Base-by-base conservation (phyloP, 2,329 filamentous ascomycete genomes). In the Penicillium sp. region DNA sequence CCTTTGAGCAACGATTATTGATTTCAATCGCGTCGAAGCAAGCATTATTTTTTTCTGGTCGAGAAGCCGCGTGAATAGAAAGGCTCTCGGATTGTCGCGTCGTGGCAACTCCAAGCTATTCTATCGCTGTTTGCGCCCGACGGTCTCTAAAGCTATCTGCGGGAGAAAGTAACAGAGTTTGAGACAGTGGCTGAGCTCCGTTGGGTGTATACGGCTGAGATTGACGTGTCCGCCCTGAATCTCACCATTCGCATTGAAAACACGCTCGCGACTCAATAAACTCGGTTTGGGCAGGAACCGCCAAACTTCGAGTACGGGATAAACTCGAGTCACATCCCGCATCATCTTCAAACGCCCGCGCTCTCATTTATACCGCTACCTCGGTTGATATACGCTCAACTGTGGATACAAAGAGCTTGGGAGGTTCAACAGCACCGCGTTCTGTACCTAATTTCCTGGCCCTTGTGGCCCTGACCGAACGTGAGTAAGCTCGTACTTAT, bases 131-230 rank as follows among this genome's bases (percentile, higher is more conserved):
- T 44, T 51, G 38, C 45, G 26, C 56, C 56, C 47, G 15, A 38
- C 59, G 17, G 29, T 35, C 38, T 31, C 58, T 69, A 62, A 65
- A 56, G 29, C 47, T 58, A 58, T 58, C 56, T 58, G 60, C 44
- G 30, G 26, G 26, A 21, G 29, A 49, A n/a, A n/a, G 54, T 30
- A 41, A 60, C n/a, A 46, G 54, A 29, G 48, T 62, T 59, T 58
- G 53, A 57, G 51, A 44, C 48, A 49, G 66, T 61, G 57, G 61
- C 63, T 64, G 50, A 53, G 60, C 63, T 60, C 41, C 11, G 38
- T 49, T 58, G 50, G 45, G 35, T 58, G 56, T 58, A 38, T 46
- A 58, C 35, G 48, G 47, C 47, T 51, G 56, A 58, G 17, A 52
- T 58, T 52, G 56, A 52, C 56, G 56, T 46, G 56, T 58, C 23